Evolutionary conservation across 306 rosid species (phyloP).

Genomic region (Erythrophleum fordii): DNA sequence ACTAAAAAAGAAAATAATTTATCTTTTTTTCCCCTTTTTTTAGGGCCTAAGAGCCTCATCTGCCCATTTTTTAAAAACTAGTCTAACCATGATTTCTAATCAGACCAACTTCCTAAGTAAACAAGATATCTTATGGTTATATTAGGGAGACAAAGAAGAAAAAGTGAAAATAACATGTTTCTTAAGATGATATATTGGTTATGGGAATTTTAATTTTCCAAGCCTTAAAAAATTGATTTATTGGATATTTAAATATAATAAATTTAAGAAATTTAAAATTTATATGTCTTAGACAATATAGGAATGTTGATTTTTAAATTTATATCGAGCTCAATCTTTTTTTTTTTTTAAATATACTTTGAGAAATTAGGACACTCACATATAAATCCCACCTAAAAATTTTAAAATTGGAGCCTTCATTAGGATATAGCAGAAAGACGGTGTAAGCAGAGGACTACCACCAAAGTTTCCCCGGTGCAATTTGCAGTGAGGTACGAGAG

Average conservation of each 20-base stretch:
- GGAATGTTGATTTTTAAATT: too few relatives aligned
- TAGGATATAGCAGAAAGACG: background rate
- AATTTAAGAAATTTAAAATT: too few relatives aligned
- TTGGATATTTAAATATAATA: too few relatives aligned
- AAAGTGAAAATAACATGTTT: background rate
- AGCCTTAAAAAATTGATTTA: too few relatives aligned
- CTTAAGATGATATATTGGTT: too few relatives aligned
- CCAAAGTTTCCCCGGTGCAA: background rate
- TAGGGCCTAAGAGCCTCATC: background rate
- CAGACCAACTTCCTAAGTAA: background rate
- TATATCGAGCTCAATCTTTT: too few relatives aligned
- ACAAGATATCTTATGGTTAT: background rate
- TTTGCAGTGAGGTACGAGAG: conserved; percentile 6
- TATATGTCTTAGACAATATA: too few relatives aligned
- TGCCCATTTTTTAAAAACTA: background rate
- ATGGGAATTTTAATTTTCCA: background rate
- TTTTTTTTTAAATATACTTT: too few relatives aligned
- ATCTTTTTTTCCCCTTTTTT: too few relatives aligned
- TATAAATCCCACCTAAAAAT: too few relatives aligned
- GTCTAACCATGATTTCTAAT: background rate
- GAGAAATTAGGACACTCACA: too few relatives aligned
- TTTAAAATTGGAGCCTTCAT: background rate
- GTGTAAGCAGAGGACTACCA: background rate
- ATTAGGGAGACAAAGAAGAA: background rate
- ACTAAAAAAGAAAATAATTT: background rate